Base-by-base conservation (phyloP, 1,284 basidiomycete species). In the Jaminaea rosea region DNA sequence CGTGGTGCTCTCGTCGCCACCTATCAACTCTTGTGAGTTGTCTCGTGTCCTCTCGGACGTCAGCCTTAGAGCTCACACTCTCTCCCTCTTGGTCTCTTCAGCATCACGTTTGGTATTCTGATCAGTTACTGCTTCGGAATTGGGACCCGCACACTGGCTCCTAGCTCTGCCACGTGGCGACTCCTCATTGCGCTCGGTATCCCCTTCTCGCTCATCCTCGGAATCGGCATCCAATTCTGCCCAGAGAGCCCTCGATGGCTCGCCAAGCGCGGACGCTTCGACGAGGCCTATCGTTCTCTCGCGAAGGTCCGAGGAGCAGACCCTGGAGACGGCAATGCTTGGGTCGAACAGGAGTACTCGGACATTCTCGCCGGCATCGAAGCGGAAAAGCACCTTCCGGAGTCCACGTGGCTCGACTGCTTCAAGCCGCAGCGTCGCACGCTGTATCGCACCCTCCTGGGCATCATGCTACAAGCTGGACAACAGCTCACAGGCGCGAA, bases 61-160 rank as follows among this genome's bases (percentile, higher is more conserved):
- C n/a, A 21, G 27, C 15, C 28, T 4, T 17, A 19, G 15, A 17
- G 23, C 26, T 15, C 5, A 28, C 10, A 21, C 1, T 39, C 4
- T 32, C 31, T 36, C n/a, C 34, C n/a, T 36, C 34, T 36, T 15
- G n/a, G 15, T 11, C 50, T 23, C 67, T 77, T 87, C 19, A 83
- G 84, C 75, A 86, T 86, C 67, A 86, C 84, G 0, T 79, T 84
- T 59, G 85, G 85, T 61, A 87, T 87, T 56, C 79, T 88, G 37
- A 79, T 86, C 37, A 84, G 85, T 7, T 87, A 84, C 79, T 68
- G 65, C 37, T 63, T 62, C 32, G 70, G 69, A 52, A 63, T 72
- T 29, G 73, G 72, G 9, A 73, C 71, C 0, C 44, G 58, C 5
- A 36, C 53, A 9, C 19, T 50, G 15, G 32, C 13, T 26, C 42